Base-by-base conservation (phyloP, 2,329 filamentous ascomycete species). In the Arthroderma uncinatum region DNA sequence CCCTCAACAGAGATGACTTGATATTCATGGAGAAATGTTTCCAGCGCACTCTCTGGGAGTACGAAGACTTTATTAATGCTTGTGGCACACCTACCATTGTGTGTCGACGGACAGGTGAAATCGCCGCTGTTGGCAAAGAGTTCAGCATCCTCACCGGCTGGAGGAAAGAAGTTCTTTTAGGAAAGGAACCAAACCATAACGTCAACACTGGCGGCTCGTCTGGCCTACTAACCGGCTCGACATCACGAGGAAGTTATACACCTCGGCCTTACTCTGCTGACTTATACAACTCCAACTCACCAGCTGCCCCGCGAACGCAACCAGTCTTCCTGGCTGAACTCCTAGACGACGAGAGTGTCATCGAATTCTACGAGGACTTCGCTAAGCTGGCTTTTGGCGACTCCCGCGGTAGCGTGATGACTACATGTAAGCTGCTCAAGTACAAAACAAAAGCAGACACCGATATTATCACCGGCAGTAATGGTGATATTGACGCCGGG, bases 21-120 rank as follows among this genome's bases (percentile, higher is more conserved):
- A 84, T 98, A 21, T 96, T 97, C 70, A 95, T 95, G 87, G 93
- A 98, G 71, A 95, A 95, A 73, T 94, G 88, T 66, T 89, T 97
- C 68, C 93, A 98, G 71, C 83, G 93, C 37, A 94, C 89, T 0
- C 78, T 97, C 9, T 89, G 90, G 67, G 90, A 95, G 68, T 94
- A 95, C 66, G 89, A 97, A 68, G 89, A 95, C 62, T 93, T 94
- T 63, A 87, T 96, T 76, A 84, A 88, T 58, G 84, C 89, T 62
- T 89, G 86, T 60, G 89, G 89, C 39, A 94, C 90, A 2, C 93
- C 93, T 0, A 95, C 91, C 0, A 83, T 98, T 58, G 89, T 97
- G 25, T 94, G 89, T 67, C 84, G 93, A 52, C 83, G 93, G 52
- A 95, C 91, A 0, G 93, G 93, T 54, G 93, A 97, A 70, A 84